Base-by-base conservation (phyloP, 1,139 yeast genomes). In the Taphrina communis region DNA sequence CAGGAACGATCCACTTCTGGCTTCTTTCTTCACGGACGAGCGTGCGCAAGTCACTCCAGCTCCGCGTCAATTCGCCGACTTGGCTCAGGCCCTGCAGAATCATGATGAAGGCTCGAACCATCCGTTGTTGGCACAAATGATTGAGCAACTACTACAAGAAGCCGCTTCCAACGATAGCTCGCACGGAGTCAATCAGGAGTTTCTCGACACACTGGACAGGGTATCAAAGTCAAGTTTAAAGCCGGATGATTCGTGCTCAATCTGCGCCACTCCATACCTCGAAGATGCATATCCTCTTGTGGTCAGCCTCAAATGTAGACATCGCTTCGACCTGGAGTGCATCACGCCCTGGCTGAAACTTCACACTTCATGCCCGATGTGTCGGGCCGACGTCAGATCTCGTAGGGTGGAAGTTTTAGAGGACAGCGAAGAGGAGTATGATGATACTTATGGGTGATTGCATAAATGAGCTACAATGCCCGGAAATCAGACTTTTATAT, bases 311-410 rank as follows among this genome's bases (percentile, higher is more conserved):
- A 97, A 97, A 0, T 94, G 97, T 76, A 83, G 84, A 60, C 98
- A 93, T 77, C 82, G 83, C 51, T 93, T 90, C 78, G 98, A 93
- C 76, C 80, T 92, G 73, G 97, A 93, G 74, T 93, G 98, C 77
- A 86, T 93, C 53, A 89, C 89, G 0, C 95, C 97, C 0, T 93
- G 98, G 98, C 80, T 93, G 66, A 85, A 86, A 72, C 81, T 87
- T 71, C 88, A 90, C 75, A 82, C 88, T 1, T 91, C 96, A 0
- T 93, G 98, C 76, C 98, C 98, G 0, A 79, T 93, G 75, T 93
- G 98, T 76, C 81, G 98, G 72, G 86, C 84, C 71, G 88, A 91
- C 74, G 85, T 93, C 36, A 81, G 81, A 67, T 81, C 86, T 72
- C 83, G 82, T 73, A 80, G 81, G 71, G 77, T 80, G 55, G 84